Base-by-base conservation (phyloP, 1,284 basidiomycete species). In the Wallemia mellicola region DNA sequence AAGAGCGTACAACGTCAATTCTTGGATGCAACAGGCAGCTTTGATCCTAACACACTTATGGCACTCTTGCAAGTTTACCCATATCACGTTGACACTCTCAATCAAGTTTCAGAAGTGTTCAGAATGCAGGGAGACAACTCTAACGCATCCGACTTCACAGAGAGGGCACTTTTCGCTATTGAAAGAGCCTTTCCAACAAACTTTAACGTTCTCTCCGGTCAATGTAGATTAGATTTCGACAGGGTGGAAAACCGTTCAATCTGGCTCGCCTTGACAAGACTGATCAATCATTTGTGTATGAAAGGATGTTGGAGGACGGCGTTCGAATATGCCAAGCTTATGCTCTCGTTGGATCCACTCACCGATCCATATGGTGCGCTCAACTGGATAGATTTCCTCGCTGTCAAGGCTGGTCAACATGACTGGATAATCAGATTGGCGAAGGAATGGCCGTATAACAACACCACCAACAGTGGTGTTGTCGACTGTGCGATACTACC, bases 81-180 rank as follows among this genome's bases (percentile, higher is more conserved):
- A 0, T 94, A 86, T 77, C 89, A 94, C 65, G 83, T 81, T 1
- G 89, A 95, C 68, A 91, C 88, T 0, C 73, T 91, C 0, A 55
- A n/a, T 32, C 24, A 3, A 25, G 25, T 57, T n/a, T 57, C 55
- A 15, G 55, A 57, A 25, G 55, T 57, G 25, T 26, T 28, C 22
- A 57, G 27, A 24, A 26, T 27, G 27, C 55, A 57, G n/a, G 55
- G 55, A 19, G 55, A 28, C 27, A 26, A 26, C 17, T 15, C 5
- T 17, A 26, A 3, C 11, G 22, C 28, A 55, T 56, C 48, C 27
- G 86, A 92, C 63, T 86, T 80, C 64, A 78, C 88, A 28, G 83
- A 87, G 61, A 78, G 87, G 14, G 83, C 87, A 0, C 70, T 94
- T 27, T 92, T 88, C 69, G 80, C 86, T 0, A 89, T 89, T 63